These are phyloP conservation scores for Coffea humblotiana DNA, from an alignment of 305 asterid genomes.

Conservation along the genomic window DNA sequence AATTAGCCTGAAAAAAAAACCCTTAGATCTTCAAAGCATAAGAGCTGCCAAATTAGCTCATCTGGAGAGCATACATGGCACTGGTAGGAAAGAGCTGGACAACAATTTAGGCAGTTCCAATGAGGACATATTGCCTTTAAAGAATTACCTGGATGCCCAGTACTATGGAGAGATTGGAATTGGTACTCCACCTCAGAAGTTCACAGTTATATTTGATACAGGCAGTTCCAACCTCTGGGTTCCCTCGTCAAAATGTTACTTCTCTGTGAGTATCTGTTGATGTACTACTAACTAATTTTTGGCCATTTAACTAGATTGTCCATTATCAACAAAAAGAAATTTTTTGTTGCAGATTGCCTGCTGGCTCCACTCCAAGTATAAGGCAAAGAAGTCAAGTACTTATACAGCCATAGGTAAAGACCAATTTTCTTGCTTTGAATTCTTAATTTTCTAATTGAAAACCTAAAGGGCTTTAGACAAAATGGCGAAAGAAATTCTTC, in stretches of 20 bases:
- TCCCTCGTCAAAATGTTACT: constrained; percentile 89
- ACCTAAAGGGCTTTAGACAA: neutral
- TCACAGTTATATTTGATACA: constrained; percentile 85
- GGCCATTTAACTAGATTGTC: neutral
- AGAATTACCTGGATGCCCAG: constrained; percentile 95
- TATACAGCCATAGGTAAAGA: constrained; percentile 67
- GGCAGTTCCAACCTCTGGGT: constrained; percentile 98
- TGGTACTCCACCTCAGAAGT: constrained; percentile 93
- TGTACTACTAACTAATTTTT: neutral
- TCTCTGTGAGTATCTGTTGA: constrained; percentile 63
- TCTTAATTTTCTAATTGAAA: neutral
- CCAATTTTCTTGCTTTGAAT: neutral
- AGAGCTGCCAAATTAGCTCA: constrained; percentile 54
- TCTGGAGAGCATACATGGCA: constrained; percentile 42
- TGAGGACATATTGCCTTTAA: constrained; percentile 52
- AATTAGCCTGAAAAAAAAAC: constrained; percentile 62
- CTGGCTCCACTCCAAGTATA: constrained; percentile 73
- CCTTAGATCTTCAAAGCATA: constrained; percentile 44
- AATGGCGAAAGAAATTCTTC: neutral
- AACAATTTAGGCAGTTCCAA: constrained; percentile 49
- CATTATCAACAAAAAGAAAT: neutral
- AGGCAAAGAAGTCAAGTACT: constrained; percentile 65
- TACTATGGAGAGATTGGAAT: constrained; percentile 87
- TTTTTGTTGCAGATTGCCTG: constrained; percentile 65
- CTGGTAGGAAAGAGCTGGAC: constrained; percentile 27